Conservation (phyloP, 371 early-diverging fungal genomes). For the Caulochytrium protostelioides region DNA sequence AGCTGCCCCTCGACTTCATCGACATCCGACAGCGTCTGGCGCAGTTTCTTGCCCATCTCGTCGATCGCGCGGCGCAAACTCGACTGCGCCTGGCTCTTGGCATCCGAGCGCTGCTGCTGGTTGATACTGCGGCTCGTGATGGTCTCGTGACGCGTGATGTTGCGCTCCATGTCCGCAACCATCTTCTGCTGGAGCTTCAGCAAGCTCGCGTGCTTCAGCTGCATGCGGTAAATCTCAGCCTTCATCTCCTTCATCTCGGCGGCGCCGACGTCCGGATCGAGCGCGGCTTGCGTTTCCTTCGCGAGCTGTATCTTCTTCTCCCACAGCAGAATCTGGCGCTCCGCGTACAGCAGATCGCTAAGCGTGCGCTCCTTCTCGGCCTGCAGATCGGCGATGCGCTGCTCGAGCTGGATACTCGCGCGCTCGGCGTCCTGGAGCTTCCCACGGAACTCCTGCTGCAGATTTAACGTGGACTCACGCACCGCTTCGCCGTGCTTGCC, state of each 20-base stretch:
- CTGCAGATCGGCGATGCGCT: constrained; percentile 15
- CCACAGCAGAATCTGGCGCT: constrained; percentile 40
- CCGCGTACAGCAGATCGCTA: constrained; percentile 25
- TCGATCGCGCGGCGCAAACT: constrained; percentile 23
- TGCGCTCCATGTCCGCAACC: constrained; percentile 34
- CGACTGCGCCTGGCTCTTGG: constrained; percentile 18
- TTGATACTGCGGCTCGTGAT: constrained; percentile 8
- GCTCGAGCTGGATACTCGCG: constrained; percentile 21
- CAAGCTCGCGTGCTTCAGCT: constrained; percentile 24
- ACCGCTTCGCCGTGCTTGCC: constrained; percentile 14
- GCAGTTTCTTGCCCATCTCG: constrained; percentile 20
- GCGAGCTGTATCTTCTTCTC: constrained; percentile 38
- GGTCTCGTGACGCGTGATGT: constrained; percentile 23
- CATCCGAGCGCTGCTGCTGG: background rate
- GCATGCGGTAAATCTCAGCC: constrained; percentile 34
- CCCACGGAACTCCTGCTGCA: constrained; percentile 28
- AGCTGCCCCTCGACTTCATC: constrained; percentile 7
- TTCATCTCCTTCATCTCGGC: constrained; percentile 31
- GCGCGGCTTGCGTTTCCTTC: constrained; percentile 32
- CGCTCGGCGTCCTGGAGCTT: constrained; percentile 23
- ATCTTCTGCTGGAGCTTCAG: constrained; percentile 32
- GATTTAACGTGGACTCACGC: constrained; percentile 24
- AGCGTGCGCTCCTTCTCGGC: constrained; percentile 22
- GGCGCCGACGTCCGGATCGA: constrained; percentile 33
- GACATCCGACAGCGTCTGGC: constrained; percentile 15